Percentiles rank a stretch among this genome's conserved stretches.
Conservation (phyloP, 2,329 filamentous ascomycete species). For the Colletotrichum gigasporum region DNA sequence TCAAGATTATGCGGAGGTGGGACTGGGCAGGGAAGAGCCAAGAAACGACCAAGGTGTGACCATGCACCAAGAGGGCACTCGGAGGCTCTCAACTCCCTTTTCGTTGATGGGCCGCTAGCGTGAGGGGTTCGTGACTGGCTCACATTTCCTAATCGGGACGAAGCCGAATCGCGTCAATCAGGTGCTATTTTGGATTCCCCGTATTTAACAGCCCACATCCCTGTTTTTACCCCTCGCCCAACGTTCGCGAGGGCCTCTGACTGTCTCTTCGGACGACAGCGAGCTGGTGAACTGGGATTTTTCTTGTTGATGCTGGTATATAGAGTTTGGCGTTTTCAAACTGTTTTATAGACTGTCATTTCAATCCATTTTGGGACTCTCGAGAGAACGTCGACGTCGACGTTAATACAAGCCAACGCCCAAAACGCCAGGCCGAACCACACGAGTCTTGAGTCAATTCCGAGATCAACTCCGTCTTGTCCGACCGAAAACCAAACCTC, state of each 20-base stretch:
- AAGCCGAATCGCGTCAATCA: not conserved
- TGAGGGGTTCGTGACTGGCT: conserved; percentile 15
- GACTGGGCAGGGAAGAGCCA: not conserved
- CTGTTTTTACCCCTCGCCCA: not conserved
- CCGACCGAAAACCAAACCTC: not conserved
- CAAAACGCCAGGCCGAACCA: not conserved
- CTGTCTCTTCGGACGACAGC: not conserved
- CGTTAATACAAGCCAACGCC: not conserved
- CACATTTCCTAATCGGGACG: conserved; percentile 8
- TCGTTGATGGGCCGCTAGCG: not conserved
- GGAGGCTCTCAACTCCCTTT: conserved; percentile 18
- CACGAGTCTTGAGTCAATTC: not conserved
- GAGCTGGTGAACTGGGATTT: not conserved
- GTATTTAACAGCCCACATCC: not conserved
- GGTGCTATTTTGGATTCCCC: not conserved
- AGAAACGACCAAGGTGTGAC: not conserved
- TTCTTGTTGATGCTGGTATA: not conserved
- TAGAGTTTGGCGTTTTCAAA: not conserved
- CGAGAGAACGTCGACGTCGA: not conserved
- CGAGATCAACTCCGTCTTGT: not conserved
- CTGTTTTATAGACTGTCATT: not conserved
- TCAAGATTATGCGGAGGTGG: conserved; percentile 15
- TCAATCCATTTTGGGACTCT: not conserved
- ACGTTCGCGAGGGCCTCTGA: not conserved
- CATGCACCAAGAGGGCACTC: not conserved